These are phyloP conservation scores for Beta lomatogona DNA, from an alignment of 179 eudicot genomes.

Conservation along the genomic window DNA sequence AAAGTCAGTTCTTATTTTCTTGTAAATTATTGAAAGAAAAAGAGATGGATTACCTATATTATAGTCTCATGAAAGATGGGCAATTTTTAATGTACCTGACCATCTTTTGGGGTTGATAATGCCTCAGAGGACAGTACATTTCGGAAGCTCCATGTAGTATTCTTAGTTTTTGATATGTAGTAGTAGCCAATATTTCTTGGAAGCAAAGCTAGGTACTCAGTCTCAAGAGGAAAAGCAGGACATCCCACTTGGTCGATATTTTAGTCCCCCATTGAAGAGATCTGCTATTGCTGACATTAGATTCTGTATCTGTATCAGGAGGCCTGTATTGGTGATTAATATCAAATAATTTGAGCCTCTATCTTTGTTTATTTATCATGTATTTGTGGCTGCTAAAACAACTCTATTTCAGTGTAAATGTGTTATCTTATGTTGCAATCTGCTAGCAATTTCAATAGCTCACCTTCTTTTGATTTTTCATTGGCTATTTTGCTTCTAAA, in stretches of 20 bases:
- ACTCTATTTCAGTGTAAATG: too few species aligned
- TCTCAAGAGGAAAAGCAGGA: not conserved
- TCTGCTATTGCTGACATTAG: not conserved
- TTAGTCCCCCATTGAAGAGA: not conserved
- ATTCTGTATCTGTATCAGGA: not conserved
- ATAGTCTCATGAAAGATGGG: not conserved
- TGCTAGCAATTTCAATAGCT: not conserved
- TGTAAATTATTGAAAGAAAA: not conserved
- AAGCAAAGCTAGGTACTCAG: too few species aligned
- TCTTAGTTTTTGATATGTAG: not conserved
- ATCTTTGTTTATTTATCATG: not conserved
- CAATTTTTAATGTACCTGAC: not conserved
- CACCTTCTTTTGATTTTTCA: not conserved
- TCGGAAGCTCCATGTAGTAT: not conserved
- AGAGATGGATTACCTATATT: not conserved
- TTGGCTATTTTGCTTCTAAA: too few species aligned
- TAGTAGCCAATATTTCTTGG: not conserved
- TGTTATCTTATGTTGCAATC: not conserved
- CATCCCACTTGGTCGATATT: not conserved
- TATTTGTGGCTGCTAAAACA: too few species aligned
- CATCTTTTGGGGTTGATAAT: not conserved
- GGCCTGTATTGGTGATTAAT: not conserved
- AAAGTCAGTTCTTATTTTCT: not conserved
- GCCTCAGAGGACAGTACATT: not conserved
- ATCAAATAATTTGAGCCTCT: not conserved